phyloP scores from a whole-genome alignment of 1,284 basidiomycete species.

The Cryptococcus sp. region DNA sequence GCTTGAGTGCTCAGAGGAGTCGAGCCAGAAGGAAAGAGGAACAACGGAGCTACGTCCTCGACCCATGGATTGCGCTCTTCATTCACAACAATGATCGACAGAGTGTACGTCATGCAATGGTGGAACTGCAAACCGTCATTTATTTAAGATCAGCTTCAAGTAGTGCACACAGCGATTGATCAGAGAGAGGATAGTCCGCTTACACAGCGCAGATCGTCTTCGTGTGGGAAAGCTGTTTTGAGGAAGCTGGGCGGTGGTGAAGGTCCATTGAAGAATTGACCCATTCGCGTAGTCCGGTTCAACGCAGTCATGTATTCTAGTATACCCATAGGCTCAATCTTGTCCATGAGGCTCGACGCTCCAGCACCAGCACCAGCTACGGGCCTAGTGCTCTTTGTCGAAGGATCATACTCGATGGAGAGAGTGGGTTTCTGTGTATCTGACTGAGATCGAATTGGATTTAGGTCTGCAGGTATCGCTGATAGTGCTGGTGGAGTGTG shows the following conservation, averaged over 20 bases:
- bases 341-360: too few species aligned
- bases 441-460: too few species aligned
- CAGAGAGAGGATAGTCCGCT: slow-evolving; percentile 6
- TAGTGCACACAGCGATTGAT: too few species aligned
- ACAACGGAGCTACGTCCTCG: slow-evolving; percentile 39
- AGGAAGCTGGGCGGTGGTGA: slow-evolving; percentile 43
- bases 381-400: too few species aligned
- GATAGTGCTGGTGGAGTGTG: too few species aligned
- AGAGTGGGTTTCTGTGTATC: too few species aligned
- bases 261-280: slow-evolving; percentile 38
- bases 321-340: slow-evolving; percentile 9
- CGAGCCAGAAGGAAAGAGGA: slow-evolving; percentile 35
- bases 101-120: slow-evolving; percentile 44
- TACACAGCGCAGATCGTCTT: slow-evolving; percentile 41
- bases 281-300: slow-evolving; percentile 43
- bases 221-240: slow-evolving; percentile 29
- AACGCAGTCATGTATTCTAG: slow-evolving; percentile 41
- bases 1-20: slow-evolving; percentile 32
- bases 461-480: too few species aligned
- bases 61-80: slow-evolving; percentile 48
- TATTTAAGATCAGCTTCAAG: too few species aligned
- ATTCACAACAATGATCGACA: slow-evolving; percentile 42
- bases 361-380: too few species aligned
- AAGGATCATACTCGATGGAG: too few species aligned
- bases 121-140: slow-evolving; percentile 32